These are phyloP conservation scores for Calonectria hongkongensis DNA, from an alignment of 2,329 filamentous ascomycete species.

Conservation along the genomic window DNA sequence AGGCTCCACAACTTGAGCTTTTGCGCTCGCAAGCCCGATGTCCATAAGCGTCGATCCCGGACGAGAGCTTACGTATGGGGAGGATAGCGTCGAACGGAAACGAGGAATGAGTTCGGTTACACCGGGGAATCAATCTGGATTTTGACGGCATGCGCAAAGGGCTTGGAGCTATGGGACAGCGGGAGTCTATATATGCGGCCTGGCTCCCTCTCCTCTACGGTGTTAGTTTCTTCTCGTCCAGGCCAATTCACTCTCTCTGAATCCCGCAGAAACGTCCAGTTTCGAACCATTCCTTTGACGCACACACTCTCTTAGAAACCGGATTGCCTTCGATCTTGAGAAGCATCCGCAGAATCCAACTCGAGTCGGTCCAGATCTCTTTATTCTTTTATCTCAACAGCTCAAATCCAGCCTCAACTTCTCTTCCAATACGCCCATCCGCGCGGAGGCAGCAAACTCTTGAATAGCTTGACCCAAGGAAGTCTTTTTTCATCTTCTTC, in stretches of 20 bases:
- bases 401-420: slow-evolving; percentile 20
- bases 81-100: slow-evolving; percentile 8
- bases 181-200: slow-evolving; percentile 3
- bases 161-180: not conserved
- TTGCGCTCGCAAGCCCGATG: slow-evolving; percentile 12
- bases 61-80: slow-evolving; percentile 11
- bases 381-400: not conserved
- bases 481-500: too few species aligned
- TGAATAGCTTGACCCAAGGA: not conserved
- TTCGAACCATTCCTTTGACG: slow-evolving; percentile 18
- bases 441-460: slow-evolving; percentile 11
- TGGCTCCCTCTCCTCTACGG: not conserved
- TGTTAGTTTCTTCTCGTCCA: not conserved
- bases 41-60: slow-evolving; percentile 20
- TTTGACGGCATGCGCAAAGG: not conserved
- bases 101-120: slow-evolving; percentile 22
- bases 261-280: slow-evolving; percentile 23
- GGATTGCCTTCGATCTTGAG: not conserved
- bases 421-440: slow-evolving; percentile 5
- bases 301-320: not conserved
- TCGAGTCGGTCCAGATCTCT: slow-evolving; percentile 2
- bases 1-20: slow-evolving; percentile 26
- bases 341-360: slow-evolving; percentile 22
- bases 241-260: slow-evolving; percentile 21
- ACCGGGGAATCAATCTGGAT: not conserved